phyloP scores from a whole-genome alignment of 2,329 filamentous ascomycete species.

The Drechslerella dactyloides region DNA sequence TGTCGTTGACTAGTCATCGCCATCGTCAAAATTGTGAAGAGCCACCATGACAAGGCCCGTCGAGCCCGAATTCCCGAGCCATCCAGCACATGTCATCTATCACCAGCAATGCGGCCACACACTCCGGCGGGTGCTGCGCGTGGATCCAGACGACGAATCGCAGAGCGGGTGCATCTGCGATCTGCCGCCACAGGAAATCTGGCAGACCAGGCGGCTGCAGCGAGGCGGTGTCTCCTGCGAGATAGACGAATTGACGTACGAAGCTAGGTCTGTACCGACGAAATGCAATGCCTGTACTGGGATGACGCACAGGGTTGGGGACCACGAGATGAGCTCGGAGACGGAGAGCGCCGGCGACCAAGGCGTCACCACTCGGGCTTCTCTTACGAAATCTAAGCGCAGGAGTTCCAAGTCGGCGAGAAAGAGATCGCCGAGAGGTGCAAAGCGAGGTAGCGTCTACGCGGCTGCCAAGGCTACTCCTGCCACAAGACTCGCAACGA shows the following conservation, averaged over 20 bases:
- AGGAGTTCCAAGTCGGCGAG: not conserved
- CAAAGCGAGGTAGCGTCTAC: not conserved
- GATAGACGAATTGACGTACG: constrained; percentile 46
- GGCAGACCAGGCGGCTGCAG: constrained; percentile 25
- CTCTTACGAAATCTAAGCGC: not conserved
- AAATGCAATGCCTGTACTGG: constrained; percentile 38
- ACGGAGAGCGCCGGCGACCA: not conserved
- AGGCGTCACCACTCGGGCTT: not conserved
- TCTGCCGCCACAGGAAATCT: constrained; percentile 31
- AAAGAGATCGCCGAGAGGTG: not conserved
- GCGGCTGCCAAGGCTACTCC: not conserved
- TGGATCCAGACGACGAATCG: constrained; percentile 17
- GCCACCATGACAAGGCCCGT: constrained; percentile 34
- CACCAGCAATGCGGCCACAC: constrained; percentile 38
- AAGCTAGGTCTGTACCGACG: constrained; percentile 21
- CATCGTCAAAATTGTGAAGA: not conserved
- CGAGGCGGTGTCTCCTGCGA: constrained; percentile 31
- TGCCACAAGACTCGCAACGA: not conserved
- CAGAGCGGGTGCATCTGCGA: constrained; percentile 41
- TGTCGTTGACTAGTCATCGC: too few species aligned
- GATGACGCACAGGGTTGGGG: not conserved
- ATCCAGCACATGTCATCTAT: constrained; percentile 41
- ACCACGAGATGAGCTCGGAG: constrained; percentile 1
- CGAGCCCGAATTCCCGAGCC: constrained; percentile 29
- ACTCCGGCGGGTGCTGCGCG: constrained; percentile 27